Conservation (phyloP, 2,329 filamentous ascomycete species). For the Neofusicoccum laricinum region DNA sequence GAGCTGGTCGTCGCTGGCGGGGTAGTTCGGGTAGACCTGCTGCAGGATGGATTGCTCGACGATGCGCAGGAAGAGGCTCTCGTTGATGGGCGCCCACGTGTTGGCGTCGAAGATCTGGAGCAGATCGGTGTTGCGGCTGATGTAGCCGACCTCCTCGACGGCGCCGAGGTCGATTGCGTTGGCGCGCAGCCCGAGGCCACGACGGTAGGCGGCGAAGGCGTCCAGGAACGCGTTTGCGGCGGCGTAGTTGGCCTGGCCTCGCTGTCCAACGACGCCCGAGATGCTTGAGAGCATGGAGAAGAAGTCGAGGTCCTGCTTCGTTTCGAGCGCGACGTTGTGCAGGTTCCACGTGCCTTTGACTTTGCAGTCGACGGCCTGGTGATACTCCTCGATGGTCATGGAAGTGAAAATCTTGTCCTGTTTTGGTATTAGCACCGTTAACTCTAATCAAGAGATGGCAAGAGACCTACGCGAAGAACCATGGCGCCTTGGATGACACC, state of each 20-base stretch:
- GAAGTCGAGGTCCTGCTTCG: constrained; percentile 21
- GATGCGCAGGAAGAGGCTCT: constrained; percentile 18
- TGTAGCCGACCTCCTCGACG: constrained; percentile 26
- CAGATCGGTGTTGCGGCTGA: constrained; percentile 7
- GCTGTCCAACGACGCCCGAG: constrained; percentile 22
- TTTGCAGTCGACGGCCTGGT: constrained; percentile 24
- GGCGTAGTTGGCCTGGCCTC: constrained; percentile 21
- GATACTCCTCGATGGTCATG: constrained; percentile 20
- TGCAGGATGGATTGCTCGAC: constrained; percentile 18
- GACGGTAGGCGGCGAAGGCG: constrained; percentile 20
- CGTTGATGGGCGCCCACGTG: constrained; percentile 19
- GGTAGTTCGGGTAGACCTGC: constrained; percentile 4
- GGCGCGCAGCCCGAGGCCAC: constrained; percentile 31
- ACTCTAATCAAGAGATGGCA: too few relatives aligned
- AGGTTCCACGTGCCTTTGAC: constrained; percentile 33
- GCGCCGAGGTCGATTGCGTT: constrained; percentile 39
- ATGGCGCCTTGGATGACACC: constrained; percentile 34
- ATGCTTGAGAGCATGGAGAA: constrained; percentile 25
- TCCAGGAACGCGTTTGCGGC: constrained; percentile 23
- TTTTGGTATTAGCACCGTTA: too few relatives aligned
- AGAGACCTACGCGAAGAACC: constrained; percentile 22
- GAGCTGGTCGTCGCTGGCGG: neutral
- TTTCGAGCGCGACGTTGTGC: constrained; percentile 19
- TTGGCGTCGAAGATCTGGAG: neutral
- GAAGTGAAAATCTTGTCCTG: neutral